Conservation (phyloP, 1,139 yeast genomes). For the Schwanniomyces etchellsii region DNA sequence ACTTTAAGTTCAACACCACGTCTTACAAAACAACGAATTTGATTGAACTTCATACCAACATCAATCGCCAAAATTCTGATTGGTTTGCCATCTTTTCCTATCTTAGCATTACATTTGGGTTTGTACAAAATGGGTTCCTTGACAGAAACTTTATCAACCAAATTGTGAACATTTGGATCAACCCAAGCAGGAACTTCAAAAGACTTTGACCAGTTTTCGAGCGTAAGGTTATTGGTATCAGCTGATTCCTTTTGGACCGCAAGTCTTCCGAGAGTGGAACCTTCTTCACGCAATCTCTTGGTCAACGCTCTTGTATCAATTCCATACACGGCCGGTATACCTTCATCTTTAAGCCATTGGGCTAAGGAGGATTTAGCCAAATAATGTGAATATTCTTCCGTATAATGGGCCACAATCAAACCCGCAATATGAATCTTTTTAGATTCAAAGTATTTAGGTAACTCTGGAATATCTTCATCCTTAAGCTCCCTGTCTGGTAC, state of each 20-base stretch:
- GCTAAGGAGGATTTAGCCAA: slow-evolving; percentile 91
- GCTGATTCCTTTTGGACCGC: slow-evolving; percentile 51
- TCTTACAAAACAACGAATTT: slow-evolving; percentile 91
- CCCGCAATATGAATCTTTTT: slow-evolving; percentile 93
- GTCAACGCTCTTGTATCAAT: slow-evolving; percentile 96
- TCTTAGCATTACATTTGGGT: slow-evolving; percentile 42
- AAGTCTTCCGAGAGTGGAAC: slow-evolving; percentile 88
- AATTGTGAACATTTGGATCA: slow-evolving; percentile 87
- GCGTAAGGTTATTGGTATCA: slow-evolving; percentile 24
- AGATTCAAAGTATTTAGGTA: slow-evolving; percentile 94
- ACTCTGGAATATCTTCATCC: slow-evolving; percentile 67
- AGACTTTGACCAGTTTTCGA: slow-evolving; percentile 49
- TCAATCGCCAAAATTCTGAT: slow-evolving; percentile 86
- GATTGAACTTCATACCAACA: slow-evolving; percentile 98
- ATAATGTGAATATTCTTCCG: slow-evolving; percentile 92
- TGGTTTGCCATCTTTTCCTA: slow-evolving; percentile 67
- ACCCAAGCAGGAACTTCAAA: slow-evolving; percentile 83
- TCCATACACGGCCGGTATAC: slow-evolving; percentile 94
- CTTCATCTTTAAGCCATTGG: slow-evolving; percentile 86
- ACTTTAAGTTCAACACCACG: slow-evolving; percentile 96
- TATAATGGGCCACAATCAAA: slow-evolving; percentile 93
- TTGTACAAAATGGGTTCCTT: slow-evolving; percentile 70
- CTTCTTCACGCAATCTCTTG: slow-evolving; percentile 84
- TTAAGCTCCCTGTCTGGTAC: slow-evolving; percentile 81
- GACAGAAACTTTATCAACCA: slow-evolving; percentile 87